A percentile compares a stretch with the other conserved stretches of the same genome.
phyloP scores from a whole-genome alignment of 768 basidiomycete genomes.

The Leccinum obscurum region DNA sequence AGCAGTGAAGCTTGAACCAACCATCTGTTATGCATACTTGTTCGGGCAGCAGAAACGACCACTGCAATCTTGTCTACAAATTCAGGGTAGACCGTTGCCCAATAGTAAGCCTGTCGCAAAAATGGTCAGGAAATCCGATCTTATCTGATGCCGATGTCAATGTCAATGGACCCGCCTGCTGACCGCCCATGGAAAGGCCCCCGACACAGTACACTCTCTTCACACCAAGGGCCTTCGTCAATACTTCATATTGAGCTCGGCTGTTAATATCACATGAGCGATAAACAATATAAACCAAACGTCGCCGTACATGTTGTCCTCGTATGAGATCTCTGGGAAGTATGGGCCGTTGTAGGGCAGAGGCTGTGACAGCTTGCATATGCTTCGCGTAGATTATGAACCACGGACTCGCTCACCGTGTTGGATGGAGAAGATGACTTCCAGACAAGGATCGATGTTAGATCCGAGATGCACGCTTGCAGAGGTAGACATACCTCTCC shows the following conservation, averaged over 20 bases:
- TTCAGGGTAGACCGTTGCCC: constrained; percentile 55
- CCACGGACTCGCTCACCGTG: constrained; percentile 39
- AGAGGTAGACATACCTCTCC: constrained; percentile 49
- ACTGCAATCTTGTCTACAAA: constrained; percentile 44
- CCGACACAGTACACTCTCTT: constrained; percentile 46
- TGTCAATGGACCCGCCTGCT: constrained; percentile 35
- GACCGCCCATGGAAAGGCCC: constrained; percentile 62
- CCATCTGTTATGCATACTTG: constrained; percentile 57
- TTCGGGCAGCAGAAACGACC: constrained; percentile 55
- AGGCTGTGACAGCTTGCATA: constrained; percentile 36
- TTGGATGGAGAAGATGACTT: constrained; percentile 63
- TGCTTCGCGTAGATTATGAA: neutral
- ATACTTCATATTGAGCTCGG: constrained; percentile 54
- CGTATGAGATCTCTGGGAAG: constrained; percentile 56
- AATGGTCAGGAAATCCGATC: neutral
- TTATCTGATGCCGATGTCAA: neutral
- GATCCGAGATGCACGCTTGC: neutral
- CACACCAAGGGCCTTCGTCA: constrained; percentile 47
- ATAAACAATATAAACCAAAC: neutral
- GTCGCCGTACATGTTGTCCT: constrained; percentile 52
- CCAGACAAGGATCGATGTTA: neutral
- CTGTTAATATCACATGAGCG: constrained; percentile 28
- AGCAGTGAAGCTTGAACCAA: constrained; percentile 21
- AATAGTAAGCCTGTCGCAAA: constrained; percentile 47
- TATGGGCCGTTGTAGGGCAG: constrained; percentile 58